Conservation (phyloP, 2,329 filamentous ascomycete genomes). For the Stenocarpella maydis region DNA sequence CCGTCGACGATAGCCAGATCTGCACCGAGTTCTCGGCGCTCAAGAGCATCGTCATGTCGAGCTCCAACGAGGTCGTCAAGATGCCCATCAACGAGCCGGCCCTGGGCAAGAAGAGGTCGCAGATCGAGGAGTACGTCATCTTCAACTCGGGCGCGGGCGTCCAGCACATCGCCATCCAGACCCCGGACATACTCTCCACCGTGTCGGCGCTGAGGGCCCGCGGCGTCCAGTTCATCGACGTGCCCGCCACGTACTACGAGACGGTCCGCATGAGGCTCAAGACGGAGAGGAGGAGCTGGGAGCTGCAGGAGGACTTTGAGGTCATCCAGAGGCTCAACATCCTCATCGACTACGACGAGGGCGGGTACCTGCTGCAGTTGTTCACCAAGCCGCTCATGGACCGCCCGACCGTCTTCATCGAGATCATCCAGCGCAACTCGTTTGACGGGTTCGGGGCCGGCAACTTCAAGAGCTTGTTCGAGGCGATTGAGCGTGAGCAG, state of each 20-base stretch:
- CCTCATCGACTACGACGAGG: constrained; percentile 94
- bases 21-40: constrained; percentile 92
- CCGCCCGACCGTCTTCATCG: constrained; percentile 92
- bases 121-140: constrained; percentile 92
- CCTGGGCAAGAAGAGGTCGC: constrained; percentile 85
- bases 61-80: constrained; percentile 83
- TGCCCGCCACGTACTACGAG: constrained; percentile 87
- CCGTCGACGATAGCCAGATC: constrained; percentile 91
- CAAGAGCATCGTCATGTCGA: constrained; percentile 87
- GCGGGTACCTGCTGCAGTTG: constrained; percentile 80
- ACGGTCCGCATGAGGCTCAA: constrained; percentile 78
- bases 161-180: constrained; percentile 91
- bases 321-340: constrained; percentile 81
- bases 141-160: constrained; percentile 92
- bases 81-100: constrained; percentile 99
- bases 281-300: constrained; percentile 65
- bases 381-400: constrained; percentile 93
- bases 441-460: constrained; percentile 94
- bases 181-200: constrained; percentile 77
- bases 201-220: constrained; percentile 83
- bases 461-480: constrained; percentile 94
- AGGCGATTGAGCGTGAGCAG: constrained; percentile 95
- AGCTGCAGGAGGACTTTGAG: constrained; percentile 81
- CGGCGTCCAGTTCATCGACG: constrained; percentile 91
- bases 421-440: constrained; percentile 92